Evolutionary conservation across 176 grass and related monocot genomes (phyloP), one percentile per base, ranked within the genome.

Genomic region (Puya raimondii): DNA sequence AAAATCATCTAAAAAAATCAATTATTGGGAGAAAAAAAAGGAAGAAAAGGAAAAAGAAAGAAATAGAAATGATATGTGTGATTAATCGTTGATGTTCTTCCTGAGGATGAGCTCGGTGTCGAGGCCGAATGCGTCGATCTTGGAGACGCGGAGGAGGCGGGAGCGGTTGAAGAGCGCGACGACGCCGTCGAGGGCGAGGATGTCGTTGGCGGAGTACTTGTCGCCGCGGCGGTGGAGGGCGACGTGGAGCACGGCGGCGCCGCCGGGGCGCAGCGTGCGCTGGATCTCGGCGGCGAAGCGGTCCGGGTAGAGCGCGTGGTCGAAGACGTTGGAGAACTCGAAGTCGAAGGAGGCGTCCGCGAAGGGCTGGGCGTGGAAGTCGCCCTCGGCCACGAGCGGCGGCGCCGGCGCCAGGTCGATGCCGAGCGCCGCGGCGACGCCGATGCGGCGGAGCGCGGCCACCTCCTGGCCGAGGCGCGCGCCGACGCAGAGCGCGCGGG

Each of bases 281-380:
- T 96, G 81, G 66, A 96, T 75, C 81, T 96, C 93, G 48, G 73
- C 73, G 11, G 56, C 86, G 68, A 96, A 96, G 10, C 81, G 79
- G 27, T 85, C 86, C 2, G 89, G 93, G 81, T 87, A 96, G 12
- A 96, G 82, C 51, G 89, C 86, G 73, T 96, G 93, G 71, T 96
- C 93, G 70, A 96, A 96, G 2, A 96, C 93, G 59, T 96, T 92
- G 68, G 93, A 96, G 86, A 96, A 97, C 76, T 97, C 93, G 77
- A 97, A 97, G 80, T 97, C 89, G 77, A 97, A 97, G 17, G 84
- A 79, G 33, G 0, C 78, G 65, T 86, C 18, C 0, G 15, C 0
- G 81, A 97, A 97, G 0, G 93, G 89, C 71, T 97, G 93, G 15
- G 75, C 54, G 72, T 97, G 89, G 84, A 97, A 97, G 72, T 92